Percentiles rank a stretch among this genome's conserved stretches.
phyloP scores from a whole-genome alignment of 2,329 filamentous ascomycete species.

The Emergomyces africanus region DNA sequence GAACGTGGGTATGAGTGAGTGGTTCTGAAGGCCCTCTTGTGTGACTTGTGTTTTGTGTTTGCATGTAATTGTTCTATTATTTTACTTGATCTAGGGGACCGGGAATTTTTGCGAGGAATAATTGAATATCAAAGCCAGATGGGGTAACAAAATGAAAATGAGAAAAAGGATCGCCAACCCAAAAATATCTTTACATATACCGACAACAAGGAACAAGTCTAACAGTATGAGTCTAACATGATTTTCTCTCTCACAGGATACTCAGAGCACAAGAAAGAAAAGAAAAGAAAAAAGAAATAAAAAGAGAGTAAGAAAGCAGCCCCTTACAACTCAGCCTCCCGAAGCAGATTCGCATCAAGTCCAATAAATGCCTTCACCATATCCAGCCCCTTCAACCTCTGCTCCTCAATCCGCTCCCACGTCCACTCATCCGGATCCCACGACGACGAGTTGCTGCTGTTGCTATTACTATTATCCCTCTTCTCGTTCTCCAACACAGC shows the following conservation, averaged over 20 bases:
- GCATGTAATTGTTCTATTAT: no score
- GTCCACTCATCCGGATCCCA: conserved; percentile 38
- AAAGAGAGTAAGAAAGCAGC: no score
- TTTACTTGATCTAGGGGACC: no score
- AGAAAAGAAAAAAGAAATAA: no score
- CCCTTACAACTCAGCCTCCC: conserved; percentile 21
- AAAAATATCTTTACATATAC: not conserved
- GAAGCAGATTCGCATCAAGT: conserved; percentile 40
- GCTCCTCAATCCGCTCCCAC: conserved; percentile 48
- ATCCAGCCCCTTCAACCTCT: conserved; percentile 42
- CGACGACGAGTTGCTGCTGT: no score
- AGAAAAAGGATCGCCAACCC: conserved; percentile 5
- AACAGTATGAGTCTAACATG: not conserved
- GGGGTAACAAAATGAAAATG: no score
- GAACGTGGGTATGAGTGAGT: no score
- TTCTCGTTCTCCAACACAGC: conserved; percentile 16
- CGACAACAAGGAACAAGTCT: not conserved
- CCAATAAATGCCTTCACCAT: conserved; percentile 43
- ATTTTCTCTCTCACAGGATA: no score
- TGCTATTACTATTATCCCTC: conserved; percentile 15
- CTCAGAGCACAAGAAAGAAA: conserved; percentile 4
- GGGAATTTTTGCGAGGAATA: no score
- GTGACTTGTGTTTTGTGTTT: no score
- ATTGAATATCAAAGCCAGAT: no score
- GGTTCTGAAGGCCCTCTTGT: no score